Evolutionary conservation across 108 stramenopile species (phyloP), one percentile per base, ranked within the genome.

Genomic region (Nitzschia sp.): DNA sequence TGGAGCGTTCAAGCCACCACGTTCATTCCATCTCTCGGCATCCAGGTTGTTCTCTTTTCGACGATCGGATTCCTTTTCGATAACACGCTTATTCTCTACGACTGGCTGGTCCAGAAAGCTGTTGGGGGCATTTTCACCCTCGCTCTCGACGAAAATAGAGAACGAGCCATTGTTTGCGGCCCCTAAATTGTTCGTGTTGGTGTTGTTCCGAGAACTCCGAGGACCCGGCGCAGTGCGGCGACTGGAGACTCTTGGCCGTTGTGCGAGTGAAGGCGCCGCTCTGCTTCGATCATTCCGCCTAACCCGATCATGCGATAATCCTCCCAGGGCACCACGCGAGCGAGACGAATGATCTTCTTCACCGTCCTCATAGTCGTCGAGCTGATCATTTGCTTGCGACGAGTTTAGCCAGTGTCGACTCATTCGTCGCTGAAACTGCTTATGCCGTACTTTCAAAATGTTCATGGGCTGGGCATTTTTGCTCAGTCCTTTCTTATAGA

Each of bases 401-500:
- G 71, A 58, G 73, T 90, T 89, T 46, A 89, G 62, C 88, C 87
- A 89, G 53, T 85, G 77, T n/a, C 88, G 80, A 68, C 78, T 82
- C 92, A 93, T 89, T 45, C 92, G 79, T 53, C 89, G 63, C 72
- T 90, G 85, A 66, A 94, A 94, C 62, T 90, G 89, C 46, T 79
- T 80, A 55, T 89, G 80, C 27, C 92, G 81, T 47, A 82, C 69
- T 63, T 89, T 76, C 34, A 94, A 53, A 59, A 85, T 64, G 48
- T 85, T 74, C 26, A 72, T 58, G 3, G 92, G 92, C 53, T 87
- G 68, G 0, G 92, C 92, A 29, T 80, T 66, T 61, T 89, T 90
- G 23, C 69, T 65, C 13, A 88, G 59, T 15, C 83, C 92, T 77
- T 91, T 91, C 28, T 75, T 73, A 25, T 77, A 83, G 11, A 88